Base-by-base conservation (phyloP, 805 yeast genomes). In the Nakazawaea peltata region DNA sequence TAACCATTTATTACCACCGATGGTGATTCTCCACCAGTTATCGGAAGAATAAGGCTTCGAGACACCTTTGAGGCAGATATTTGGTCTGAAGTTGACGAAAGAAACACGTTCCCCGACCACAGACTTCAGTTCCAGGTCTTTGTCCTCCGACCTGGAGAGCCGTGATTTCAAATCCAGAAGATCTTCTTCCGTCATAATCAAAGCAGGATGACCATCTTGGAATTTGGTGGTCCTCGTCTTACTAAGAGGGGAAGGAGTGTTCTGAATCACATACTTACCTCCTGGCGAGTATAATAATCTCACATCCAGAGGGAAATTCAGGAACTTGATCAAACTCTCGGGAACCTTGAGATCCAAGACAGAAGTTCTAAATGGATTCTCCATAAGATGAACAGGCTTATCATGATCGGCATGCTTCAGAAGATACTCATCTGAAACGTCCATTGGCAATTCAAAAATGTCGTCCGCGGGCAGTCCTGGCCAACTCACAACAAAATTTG, bases 151-250 rank as follows among this genome's bases (percentile, higher is more conserved):
- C 16, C 32, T 35, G n/a, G n/a, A n/a, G n/a, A 49, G 14, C 14
- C 36, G 34, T 8, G 28, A 26, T 26, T 42, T 41, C 19, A 53
- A 30, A 21, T 34, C 41, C 5, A 36, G 43, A 22, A 44, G 31
- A 16, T 52, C 50, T 28, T 45, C 54, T 19, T 40, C 40, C 3
- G 53, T 47, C 26, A 49, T 41, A 37, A 54, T 30, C 21, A 56
- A 29, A 15, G 53, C 24, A 2, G 61, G 59, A 32, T 40, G 54
- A 28, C 53, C 53, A 32, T 53, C 59, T 30, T 56, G 61, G 32
- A 54, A 54, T 17, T 44, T 32, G 1, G 59, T 50, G 11, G 27
- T 25, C 26, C 47, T 41, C n/a, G 17, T 14, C 18, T 28, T 33
- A 9, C 28, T 35, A 17, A 41, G 13, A 3, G 36, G 35, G 18